These are phyloP conservation scores for Podospora comata DNA, from an alignment of 495 filamentous ascomycete genomes.

Conservation along the genomic window DNA sequence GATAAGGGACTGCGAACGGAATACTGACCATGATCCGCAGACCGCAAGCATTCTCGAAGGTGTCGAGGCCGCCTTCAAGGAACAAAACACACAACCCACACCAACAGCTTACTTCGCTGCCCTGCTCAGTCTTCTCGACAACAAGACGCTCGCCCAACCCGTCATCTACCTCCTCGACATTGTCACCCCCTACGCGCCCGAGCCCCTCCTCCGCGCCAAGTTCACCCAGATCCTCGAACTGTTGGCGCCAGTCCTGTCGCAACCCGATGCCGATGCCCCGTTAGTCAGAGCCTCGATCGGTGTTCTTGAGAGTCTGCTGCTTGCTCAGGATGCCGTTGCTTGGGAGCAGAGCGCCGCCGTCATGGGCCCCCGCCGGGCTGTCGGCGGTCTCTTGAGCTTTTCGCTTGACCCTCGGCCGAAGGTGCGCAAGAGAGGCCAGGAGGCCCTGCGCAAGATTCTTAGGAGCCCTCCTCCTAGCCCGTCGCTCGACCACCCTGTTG, in stretches of 20 bases:
- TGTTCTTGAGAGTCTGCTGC: slow-evolving; percentile 79
- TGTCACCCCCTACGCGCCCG: slow-evolving; percentile 75
- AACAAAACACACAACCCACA: slow-evolving; percentile 75
- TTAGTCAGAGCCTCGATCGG: slow-evolving; percentile 86
- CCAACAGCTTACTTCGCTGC: slow-evolving; percentile 95
- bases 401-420: slow-evolving; percentile 88
- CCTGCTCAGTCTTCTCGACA: slow-evolving; percentile 82
- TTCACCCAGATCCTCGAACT: slow-evolving; percentile 88
- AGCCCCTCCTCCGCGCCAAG: slow-evolving; percentile 82
- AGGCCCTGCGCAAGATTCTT: slow-evolving; percentile 79
- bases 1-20: background rate
- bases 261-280: slow-evolving; percentile 81
- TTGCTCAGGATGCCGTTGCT: slow-evolving; percentile 80
- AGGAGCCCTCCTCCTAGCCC: slow-evolving; percentile 82
- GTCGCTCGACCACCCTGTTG: slow-evolving; percentile 84
- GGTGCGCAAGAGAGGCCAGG: slow-evolving; percentile 90
- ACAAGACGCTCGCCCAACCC: slow-evolving; percentile 80
- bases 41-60: slow-evolving; percentile 84
- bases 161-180: slow-evolving; percentile 95
- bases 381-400: slow-evolving; percentile 79
- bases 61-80: slow-evolving; percentile 85
- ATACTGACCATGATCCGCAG: slow-evolving; percentile 44
- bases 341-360: slow-evolving; percentile 83
- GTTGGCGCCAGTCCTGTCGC: slow-evolving; percentile 76
- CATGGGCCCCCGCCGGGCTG: slow-evolving; percentile 82